phyloP scores from a whole-genome alignment of 371 early-diverging fungal genomes.

The Apophysomyces variabilis region DNA sequence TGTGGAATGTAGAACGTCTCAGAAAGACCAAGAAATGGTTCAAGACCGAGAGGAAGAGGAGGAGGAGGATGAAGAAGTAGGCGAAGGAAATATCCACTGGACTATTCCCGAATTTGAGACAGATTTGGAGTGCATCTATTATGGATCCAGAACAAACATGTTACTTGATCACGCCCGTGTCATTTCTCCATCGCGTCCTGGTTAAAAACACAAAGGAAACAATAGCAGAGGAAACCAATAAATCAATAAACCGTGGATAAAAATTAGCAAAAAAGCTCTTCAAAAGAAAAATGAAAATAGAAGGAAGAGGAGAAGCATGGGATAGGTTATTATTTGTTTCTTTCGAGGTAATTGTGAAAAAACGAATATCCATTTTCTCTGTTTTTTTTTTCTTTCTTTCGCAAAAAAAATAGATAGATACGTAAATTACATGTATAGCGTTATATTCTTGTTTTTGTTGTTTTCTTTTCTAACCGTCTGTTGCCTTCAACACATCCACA shows the following conservation, averaged over 20 bases:
- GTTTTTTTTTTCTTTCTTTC: too few relatives aligned
- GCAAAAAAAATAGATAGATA: background rate
- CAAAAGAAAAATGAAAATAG: too few relatives aligned
- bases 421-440: background rate
- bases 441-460: too few relatives aligned
- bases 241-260: too few relatives aligned
- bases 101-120: slow-evolving; percentile 73
- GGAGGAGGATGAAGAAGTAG: slow-evolving; percentile 42
- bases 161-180: slow-evolving; percentile 74
- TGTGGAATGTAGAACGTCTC: slow-evolving; percentile 43
- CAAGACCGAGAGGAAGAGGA: slow-evolving; percentile 24
- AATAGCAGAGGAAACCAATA: background rate
- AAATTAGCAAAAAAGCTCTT: too few relatives aligned
- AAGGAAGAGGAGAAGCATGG: too few relatives aligned
- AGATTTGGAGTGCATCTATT: slow-evolving; percentile 65
- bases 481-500: slow-evolving; percentile 22
- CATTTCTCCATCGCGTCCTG: slow-evolving; percentile 66
- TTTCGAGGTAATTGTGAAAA: too few relatives aligned
- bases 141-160: slow-evolving; percentile 64
- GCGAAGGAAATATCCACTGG: slow-evolving; percentile 45
- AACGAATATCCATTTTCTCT: too few relatives aligned
- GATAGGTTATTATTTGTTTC: too few relatives aligned
- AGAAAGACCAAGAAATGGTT: slow-evolving; percentile 28
- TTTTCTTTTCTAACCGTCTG: background rate
- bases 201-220: slow-evolving; percentile 24